These are phyloP conservation scores for Aspergillus piperis DNA, from an alignment of 2,329 filamentous ascomycete species.

Conservation along the genomic window DNA sequence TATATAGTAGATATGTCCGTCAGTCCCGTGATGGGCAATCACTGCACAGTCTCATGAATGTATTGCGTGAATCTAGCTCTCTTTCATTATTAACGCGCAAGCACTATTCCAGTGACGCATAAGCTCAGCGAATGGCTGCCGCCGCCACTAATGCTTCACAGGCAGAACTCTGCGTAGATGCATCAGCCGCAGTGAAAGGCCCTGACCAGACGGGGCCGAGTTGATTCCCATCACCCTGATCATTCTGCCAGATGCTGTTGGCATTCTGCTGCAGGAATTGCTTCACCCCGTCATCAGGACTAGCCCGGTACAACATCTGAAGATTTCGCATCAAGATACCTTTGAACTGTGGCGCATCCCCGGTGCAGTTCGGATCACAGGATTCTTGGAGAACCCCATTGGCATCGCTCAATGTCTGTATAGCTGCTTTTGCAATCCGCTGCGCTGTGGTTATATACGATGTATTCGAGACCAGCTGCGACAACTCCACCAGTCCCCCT, in stretches of 20 bases:
- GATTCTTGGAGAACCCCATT: slow-evolving; percentile 42
- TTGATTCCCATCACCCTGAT: background rate
- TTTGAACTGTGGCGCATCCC: slow-evolving; percentile 4
- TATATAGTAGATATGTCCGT: too few relatives aligned
- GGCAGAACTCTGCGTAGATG: slow-evolving; percentile 9
- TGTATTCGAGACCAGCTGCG: slow-evolving; percentile 26
- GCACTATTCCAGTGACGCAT: background rate
- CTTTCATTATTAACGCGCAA: too few relatives aligned
- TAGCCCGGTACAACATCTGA: background rate
- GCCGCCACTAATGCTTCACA: slow-evolving; percentile 9
- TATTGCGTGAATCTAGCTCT: too few relatives aligned
- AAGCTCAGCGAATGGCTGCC: background rate
- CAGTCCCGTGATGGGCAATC: too few relatives aligned
- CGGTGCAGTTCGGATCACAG: slow-evolving; percentile 5
- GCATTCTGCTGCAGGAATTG: slow-evolving; percentile 1
- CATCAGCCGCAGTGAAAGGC: slow-evolving; percentile 1
- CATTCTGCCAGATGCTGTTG: slow-evolving; percentile 11
- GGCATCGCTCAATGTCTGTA: slow-evolving; percentile 47
- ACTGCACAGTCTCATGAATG: too few relatives aligned
- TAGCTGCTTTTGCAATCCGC: slow-evolving; percentile 56
- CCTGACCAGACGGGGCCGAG: background rate
- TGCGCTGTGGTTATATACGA: slow-evolving; percentile 48
- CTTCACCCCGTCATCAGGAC: background rate
- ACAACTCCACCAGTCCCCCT: slow-evolving; percentile 1
- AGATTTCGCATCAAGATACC: slow-evolving; percentile 4